Base-by-base conservation (phyloP, 176 grass and related monocot species). In the Thinopyrum elongatum region DNA sequence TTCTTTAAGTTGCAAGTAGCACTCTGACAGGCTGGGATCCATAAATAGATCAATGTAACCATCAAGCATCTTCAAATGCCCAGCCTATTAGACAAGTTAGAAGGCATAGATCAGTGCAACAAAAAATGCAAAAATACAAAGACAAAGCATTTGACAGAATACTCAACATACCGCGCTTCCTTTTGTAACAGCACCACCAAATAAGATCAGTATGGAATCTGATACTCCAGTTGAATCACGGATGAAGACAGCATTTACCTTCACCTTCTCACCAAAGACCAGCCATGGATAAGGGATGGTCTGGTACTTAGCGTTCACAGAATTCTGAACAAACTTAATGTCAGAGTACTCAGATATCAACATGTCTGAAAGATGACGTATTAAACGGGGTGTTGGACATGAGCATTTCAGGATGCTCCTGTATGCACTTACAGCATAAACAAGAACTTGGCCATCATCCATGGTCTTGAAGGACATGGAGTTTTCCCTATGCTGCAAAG, bases 391-490 rank as follows among this genome's bases (percentile, higher is more conserved):
- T 10, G 46, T 36, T 69, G 35, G 10, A 26, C 29, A 53, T 39
- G 36, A 84, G 30, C 19, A 76, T 74, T 81, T 81, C 9, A 13
- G 4, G 65, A 67, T 5, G 15, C 66, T 74, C 41, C 8, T 51
- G 14, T 47, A 65, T 57, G 74, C 42, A 94, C 93, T 94, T 91
- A 98, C 96, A 81, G 92, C 91, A 86, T 98, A 98, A 94, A 98
- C 86, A 70, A 98, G 86, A 83, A 98, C 96, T 81, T 94, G 93
- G 22, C 96, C 96, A 84, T 98, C 96, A 95, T 98, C 93, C 96
- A 98, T 98, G 16, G 96, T 92, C 81, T 98, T 95, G 78, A 95
- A 98, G 79, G 97, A 94, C 94, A 98, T 94, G 17, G 97, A 98
- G 66, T 77, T 95, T 84, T 98, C 97, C 91, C 94, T 89, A 78